Base-by-base conservation (phyloP, 768 basidiomycete genomes). In the Auriscalpium orientale region DNA sequence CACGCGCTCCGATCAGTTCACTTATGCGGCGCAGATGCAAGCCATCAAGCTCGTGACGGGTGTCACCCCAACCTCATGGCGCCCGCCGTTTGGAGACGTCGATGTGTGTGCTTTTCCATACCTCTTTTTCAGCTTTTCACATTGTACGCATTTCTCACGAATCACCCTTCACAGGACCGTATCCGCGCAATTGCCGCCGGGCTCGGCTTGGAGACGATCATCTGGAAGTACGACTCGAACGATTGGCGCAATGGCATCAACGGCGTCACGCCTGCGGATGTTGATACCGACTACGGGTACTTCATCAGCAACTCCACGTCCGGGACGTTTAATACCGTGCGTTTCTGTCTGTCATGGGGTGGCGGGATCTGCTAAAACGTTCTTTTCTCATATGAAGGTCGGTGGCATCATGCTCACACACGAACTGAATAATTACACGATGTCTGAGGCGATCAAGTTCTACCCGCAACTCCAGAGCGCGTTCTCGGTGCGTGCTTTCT, bases 181-280 rank as follows among this genome's bases (percentile, higher is more conserved):
- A 81, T 91, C 45, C 81, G 91, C 36, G 74, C 79, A 37, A 85
- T 92, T 55, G 81, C 85, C 3, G 66, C 81, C 21, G 82, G 76
- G 9, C 80, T 91, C 60, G 83, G 82, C 38, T 71, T 91, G 15
- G 79, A 78, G 12, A 87, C 87, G 2, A 76, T 92, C 65, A 73
- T 91, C 51, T 92, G 91, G 90, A 67, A 74, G 61, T 82, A 77
- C 57, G 83, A 87, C 62, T 79, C 83, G n/a, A 72, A 76, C 40
- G 89, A 93, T 68, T 91, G 88, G 88, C 66, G 82, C 52, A 58
- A 53, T 8, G 61, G 61, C 37, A 1, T 6, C 9, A 34, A 10
- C 38, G 50, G 40, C 21, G 1, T 57, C 22, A 55, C 54, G 6
- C 4, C 36, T 11, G 47, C 53, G 1, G 40, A 55, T 12, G 59